Evolutionary conservation across 2,329 filamentous ascomycete species (phyloP).

Genomic region (Hymenoscyphus scutula): DNA sequence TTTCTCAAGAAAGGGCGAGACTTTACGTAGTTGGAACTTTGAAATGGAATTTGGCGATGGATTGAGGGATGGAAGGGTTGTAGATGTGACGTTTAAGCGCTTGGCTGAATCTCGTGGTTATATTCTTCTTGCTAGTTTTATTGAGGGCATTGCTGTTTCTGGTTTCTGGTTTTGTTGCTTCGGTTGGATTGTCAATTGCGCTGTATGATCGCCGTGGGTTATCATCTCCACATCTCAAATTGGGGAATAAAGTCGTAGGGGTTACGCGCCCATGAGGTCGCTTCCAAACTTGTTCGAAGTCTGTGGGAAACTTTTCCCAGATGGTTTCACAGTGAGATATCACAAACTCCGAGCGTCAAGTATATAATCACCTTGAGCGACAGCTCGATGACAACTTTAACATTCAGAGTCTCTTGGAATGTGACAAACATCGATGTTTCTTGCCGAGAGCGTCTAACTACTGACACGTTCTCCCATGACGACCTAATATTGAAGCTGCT

Average conservation of each 20-base stretch:
- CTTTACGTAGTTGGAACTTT: not conserved
- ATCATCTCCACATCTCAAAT: not conserved
- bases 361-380: too few species aligned
- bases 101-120: not conserved
- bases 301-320: too few species aligned
- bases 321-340: too few species aligned
- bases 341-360: too few species aligned
- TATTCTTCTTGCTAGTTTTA: not conserved
- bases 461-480: too few species aligned
- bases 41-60: not conserved
- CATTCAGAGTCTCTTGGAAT: too few species aligned
- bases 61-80: not conserved
- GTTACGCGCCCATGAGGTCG: not conserved
- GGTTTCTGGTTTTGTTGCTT: not conserved
- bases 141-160: too few species aligned
- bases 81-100: not conserved
- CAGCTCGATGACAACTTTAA: too few species aligned
- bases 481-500: too few species aligned
- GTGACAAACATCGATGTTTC: too few species aligned
- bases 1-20: not conserved
- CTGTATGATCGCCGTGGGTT: not conserved
- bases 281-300: too few species aligned
- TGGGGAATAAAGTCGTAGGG: not conserved
- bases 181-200: not conserved
- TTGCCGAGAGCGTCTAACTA: too few species aligned